Conservation (phyloP, 208 protist species). For the Acanthamoeba royreba region DNA sequence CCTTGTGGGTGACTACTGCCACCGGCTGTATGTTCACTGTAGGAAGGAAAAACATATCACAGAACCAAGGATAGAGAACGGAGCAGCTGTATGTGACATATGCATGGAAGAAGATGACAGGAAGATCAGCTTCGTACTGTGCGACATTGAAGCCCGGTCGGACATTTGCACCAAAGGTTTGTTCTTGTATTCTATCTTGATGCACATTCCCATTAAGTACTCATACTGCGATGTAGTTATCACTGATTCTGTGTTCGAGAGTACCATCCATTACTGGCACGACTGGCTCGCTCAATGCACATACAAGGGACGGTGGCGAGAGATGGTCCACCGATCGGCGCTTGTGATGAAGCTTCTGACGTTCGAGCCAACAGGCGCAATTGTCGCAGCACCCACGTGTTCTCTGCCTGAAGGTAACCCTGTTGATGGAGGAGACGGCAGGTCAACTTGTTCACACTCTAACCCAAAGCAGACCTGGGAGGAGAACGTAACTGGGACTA, state of each 20-base stretch:
- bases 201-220: too few relatives aligned
- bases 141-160: background rate
- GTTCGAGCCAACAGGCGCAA: slow-evolving; percentile 63
- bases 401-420: slow-evolving; percentile 58
- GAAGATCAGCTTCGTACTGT: slow-evolving; percentile 14
- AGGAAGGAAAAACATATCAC: too few relatives aligned
- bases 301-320: slow-evolving; percentile 67
- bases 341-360: slow-evolving; percentile 70
- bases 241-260: slow-evolving; percentile 24
- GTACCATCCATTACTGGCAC: slow-evolving; percentile 71
- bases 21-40: too few relatives aligned
- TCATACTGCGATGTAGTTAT: background rate
- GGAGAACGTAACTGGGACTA: slow-evolving; percentile 75
- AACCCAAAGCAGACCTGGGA: slow-evolving; percentile 49
- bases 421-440: background rate
- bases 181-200: background rate
- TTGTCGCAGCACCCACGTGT: slow-evolving; percentile 66
- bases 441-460: too few relatives aligned
- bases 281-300: slow-evolving; percentile 67
- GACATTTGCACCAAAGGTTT: background rate
- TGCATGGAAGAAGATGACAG: slow-evolving; percentile 3
- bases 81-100: background rate
- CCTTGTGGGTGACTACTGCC: too few relatives aligned
- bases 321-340: slow-evolving; percentile 63
- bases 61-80: background rate